Evolutionary conservation across 257 asterid species (phyloP), one percentile per base, ranked within the genome.

Genomic region (Marsdenia floribunda): DNA sequence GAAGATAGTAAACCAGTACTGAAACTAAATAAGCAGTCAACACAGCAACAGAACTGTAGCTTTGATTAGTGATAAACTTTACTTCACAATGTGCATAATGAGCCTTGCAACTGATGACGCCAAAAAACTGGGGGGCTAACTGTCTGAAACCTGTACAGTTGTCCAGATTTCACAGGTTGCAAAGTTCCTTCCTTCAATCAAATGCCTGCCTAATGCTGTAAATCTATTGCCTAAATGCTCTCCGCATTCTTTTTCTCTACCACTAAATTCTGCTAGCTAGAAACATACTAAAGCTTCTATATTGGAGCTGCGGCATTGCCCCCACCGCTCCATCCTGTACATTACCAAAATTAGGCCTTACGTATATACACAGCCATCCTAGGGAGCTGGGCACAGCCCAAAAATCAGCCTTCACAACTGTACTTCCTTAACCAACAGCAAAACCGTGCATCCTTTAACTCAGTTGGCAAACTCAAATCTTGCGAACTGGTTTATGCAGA

Each of bases 401-500:
- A 67, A 52, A 54, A 6, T 29, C 37, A 40, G 37, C 21, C 59
- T 53, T 38, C 69, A 46, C 50, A 35, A 59, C 66, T 55, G 57
- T 18, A 75, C 16, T 58, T 72, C 66, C n/a, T 59, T 11, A 29
- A 24, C 53, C 22, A 7, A 15, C 60, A 5, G 47, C 74, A 16
- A 72, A 68, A 3, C 38, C 82, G 63, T n/a, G 55, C 82, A 49
- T 70, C 70, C 77, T 49, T 73, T 26, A 67, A n/a, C n/a, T n/a
- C 22, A 6, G 79, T 47, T 26, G 61, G 13, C 78, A 42, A 29
- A 26, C 60, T 78, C 84, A 73, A 44, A 12, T 84, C 80, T 75
- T 75, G 8, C 77, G 40, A 18, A 93, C 76, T n/a, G 72, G 35
- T 77, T 89, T 93, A 29, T 88, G 92, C 77, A 91, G 80, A 73